These are phyloP conservation scores for Aegle marmelos DNA, from an alignment of 345 rosid genomes.

Conservation along the genomic window DNA sequence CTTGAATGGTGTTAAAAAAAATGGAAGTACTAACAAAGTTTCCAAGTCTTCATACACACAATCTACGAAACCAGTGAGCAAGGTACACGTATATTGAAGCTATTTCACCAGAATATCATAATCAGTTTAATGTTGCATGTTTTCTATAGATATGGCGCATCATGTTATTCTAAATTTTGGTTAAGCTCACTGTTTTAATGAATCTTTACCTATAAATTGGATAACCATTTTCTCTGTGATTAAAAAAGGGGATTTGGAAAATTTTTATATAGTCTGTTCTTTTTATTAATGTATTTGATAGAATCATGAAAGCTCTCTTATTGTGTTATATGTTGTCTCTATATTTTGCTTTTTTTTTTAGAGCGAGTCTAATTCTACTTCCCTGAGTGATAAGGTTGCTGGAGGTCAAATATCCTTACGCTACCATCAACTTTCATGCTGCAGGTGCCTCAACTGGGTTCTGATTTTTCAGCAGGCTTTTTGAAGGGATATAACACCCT, in stretches of 20 bases:
- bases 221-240: not conserved
- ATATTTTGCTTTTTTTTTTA: not conserved
- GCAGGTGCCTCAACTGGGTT: constrained; percentile 36
- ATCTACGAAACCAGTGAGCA: constrained; percentile 34
- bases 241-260: no score
- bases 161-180: not conserved
- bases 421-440: not conserved
- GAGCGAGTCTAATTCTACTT: not conserved
- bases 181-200: not conserved
- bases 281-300: not conserved
- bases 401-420: no score
- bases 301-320: not conserved
- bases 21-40: constrained; percentile 29
- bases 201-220: not conserved
- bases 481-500: constrained; percentile 36
- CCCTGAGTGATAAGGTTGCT: not conserved
- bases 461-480: constrained; percentile 34
- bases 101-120: not conserved
- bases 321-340: not conserved
- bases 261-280: no score
- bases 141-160: not conserved
- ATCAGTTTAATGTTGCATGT: not conserved
- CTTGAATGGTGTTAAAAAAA: constrained; percentile 28
- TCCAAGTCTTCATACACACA: constrained; percentile 29
- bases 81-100: constrained; percentile 32